Conservation (phyloP, 2,329 filamentous ascomycete species). For the Cercospora sojina region DNA sequence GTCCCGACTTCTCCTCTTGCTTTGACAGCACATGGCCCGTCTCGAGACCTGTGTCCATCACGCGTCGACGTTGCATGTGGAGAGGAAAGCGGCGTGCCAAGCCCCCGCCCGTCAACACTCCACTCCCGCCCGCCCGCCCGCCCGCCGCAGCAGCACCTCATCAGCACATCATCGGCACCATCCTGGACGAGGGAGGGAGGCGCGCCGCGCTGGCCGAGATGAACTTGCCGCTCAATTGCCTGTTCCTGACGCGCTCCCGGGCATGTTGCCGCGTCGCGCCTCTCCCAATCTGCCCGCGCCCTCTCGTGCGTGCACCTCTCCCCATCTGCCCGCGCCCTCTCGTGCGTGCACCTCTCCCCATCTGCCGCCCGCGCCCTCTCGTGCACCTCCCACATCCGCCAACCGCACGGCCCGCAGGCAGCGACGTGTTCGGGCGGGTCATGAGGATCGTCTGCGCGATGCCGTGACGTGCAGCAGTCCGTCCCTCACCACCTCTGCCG, state of each 20-base stretch:
- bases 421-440: background rate
- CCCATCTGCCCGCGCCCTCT: background rate
- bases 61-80: background rate
- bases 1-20: background rate
- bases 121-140: background rate
- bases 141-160: background rate
- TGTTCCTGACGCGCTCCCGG: background rate
- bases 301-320: background rate
- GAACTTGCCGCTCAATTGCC: constrained; percentile 1
- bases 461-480: constrained; percentile 3
- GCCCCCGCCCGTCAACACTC: background rate
- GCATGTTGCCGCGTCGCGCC: background rate
- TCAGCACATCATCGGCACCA: background rate
- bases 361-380: background rate
- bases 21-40: background rate
- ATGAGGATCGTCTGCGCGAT: constrained; percentile 12
- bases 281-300: background rate
- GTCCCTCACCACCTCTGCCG: background rate
- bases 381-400: background rate
- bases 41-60: background rate
- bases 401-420: background rate
- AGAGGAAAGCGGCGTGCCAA: background rate
- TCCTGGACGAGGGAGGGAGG: background rate
- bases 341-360: background rate
- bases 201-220: background rate